phyloP scores from a whole-genome alignment of 495 filamentous ascomycete genomes.

The Xylona heveae region DNA sequence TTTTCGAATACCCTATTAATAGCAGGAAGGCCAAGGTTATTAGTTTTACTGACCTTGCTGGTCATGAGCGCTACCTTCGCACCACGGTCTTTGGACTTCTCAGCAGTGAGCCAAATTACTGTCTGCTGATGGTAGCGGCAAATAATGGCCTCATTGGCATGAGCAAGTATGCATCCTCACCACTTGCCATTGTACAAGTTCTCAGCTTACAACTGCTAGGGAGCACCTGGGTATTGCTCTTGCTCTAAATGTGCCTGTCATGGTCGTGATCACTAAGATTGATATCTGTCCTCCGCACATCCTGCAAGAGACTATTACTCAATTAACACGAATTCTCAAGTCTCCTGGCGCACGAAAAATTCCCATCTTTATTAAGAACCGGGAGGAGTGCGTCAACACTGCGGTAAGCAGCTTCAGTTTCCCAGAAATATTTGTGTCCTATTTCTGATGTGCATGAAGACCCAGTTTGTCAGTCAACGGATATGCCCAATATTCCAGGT shows the following conservation, averaged over 20 bases:
- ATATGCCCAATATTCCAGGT: conserved; percentile 98
- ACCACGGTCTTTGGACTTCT: conserved; percentile 93
- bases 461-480: conserved; percentile 84
- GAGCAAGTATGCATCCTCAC: conserved; percentile 37
- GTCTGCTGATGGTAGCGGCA: conserved; percentile 92
- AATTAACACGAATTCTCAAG: conserved; percentile 80
- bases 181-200: neutral
- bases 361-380: conserved; percentile 88
- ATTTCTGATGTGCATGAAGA: conserved; percentile 12
- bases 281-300: conserved; percentile 97
- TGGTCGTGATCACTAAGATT: conserved; percentile 97
- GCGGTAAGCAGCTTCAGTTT: conserved; percentile 23
- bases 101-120: conserved; percentile 92
- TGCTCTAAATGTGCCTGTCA: conserved; percentile 87
- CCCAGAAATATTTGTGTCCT: neutral
- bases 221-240: conserved; percentile 93
- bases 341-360: conserved; percentile 87
- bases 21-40: conserved; percentile 57
- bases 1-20: conserved; percentile 3
- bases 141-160: conserved; percentile 96
- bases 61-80: conserved; percentile 85
- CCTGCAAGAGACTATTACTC: conserved; percentile 79
- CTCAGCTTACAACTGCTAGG: conserved; percentile 7
- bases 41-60: conserved; percentile 85
- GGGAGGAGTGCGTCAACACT: conserved; percentile 81